Conservation (phyloP, 129 eudicot genomes). For the Deinandra increscens region DNA sequence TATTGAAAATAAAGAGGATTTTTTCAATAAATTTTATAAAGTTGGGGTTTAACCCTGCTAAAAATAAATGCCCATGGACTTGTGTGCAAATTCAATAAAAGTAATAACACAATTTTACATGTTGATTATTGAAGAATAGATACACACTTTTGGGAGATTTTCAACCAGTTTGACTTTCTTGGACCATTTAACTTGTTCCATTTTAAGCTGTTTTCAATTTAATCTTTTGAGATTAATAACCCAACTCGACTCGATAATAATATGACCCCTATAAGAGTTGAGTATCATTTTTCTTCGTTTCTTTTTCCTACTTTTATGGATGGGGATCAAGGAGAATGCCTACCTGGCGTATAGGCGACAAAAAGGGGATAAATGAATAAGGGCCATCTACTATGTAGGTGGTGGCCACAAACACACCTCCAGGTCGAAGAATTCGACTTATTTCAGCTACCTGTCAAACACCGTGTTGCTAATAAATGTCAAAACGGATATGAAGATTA, state of each 20-base stretch:
- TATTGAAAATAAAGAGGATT: too few relatives aligned
- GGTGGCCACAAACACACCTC: conserved; percentile 92
- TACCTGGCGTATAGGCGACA: conserved; percentile 67
- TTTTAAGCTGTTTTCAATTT: too few relatives aligned
- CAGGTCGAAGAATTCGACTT: conserved; percentile 80
- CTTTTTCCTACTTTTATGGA: neutral
- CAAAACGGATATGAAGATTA: neutral
- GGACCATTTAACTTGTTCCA: neutral
- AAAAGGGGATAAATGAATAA: conserved; percentile 51
- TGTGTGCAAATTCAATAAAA: too few relatives aligned
- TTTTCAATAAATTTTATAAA: too few relatives aligned
- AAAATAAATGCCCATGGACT: too few relatives aligned
- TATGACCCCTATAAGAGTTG: neutral
- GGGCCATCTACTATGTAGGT: conserved; percentile 65
- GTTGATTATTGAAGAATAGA: too few relatives aligned
- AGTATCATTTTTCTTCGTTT: too few relatives aligned
- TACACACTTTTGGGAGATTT: too few relatives aligned
- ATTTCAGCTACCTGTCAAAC: conserved; percentile 83
- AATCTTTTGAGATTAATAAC: too few relatives aligned
- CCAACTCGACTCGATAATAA: too few relatives aligned
- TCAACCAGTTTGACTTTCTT: neutral
- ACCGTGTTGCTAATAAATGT: neutral
- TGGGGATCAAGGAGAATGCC: neutral
- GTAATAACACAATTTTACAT: too few relatives aligned
- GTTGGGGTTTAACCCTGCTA: too few relatives aligned